Base-by-base conservation (phyloP, 306 rosid genomes). In the Psophocarpus tetragonolobus region DNA sequence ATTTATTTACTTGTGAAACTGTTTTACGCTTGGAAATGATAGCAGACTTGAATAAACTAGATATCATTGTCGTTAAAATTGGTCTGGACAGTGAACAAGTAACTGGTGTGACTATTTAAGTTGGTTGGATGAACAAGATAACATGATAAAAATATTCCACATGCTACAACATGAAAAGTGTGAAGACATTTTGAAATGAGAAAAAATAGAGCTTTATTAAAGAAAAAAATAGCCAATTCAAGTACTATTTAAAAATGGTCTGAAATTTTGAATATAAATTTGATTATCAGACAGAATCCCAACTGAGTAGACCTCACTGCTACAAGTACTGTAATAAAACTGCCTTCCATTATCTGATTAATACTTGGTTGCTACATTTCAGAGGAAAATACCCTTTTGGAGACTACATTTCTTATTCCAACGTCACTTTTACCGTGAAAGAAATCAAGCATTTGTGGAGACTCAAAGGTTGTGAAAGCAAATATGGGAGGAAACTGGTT, bases 391-490 rank as follows among this genome's bases (percentile, higher is more conserved):
- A 85, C 73, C 98, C 98, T 71, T 95, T 95, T 39, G 93, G 89
- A 74, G 92, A 92, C 63, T 95, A 88, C 84, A 91, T 92, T 72
- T 86, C 96, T 39, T 92, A 95, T 83, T 78, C 97, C 51, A 86
- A 87, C 75, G 63, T 87, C 73, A 83, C 98, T 30, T 95, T 95
- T 81, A 95, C 97, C 17, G 66, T 95, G 87, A 95, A 87, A 81
- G 98, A 95, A 87, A 61, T 95, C 76, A 92, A 95, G 83, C 98
- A 95, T 86, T 80, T 92, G 50, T 95, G 98, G 98, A 95, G 98
- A 79, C 89, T 51, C 67, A 91, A 95, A 69, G 87, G 84, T 69
- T 95, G 97, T 74, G 87, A 69, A 80, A 91, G 75, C 68, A 89
- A 84, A 75, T 92, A 85, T 61, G 83, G 87, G 66, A 89, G 92